Percentiles rank a stretch among this genome's conserved stretches.
phyloP scores from a whole-genome alignment of 176 grass and related monocot species.

The Carex cristatella region DNA sequence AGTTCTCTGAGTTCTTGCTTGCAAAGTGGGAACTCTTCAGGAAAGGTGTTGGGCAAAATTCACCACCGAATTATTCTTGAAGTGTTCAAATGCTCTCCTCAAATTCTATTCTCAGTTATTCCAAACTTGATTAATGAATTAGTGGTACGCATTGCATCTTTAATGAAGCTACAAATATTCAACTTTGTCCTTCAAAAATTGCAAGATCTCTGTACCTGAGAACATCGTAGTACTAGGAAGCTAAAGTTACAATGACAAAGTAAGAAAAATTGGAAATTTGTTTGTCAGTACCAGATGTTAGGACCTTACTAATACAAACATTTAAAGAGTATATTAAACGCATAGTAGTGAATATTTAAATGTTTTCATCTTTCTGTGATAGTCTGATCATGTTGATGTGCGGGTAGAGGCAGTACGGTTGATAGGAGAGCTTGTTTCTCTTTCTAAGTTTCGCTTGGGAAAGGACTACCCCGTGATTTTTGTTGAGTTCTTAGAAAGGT shows the following conservation, averaged over 20 bases:
- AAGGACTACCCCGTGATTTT: conserved; percentile 61
- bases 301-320: neutral
- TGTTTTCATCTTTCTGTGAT: conserved; percentile 4
- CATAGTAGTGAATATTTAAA: neutral
- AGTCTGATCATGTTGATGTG: conserved; percentile 72
- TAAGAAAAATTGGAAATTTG: neutral
- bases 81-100: conserved; percentile 73
- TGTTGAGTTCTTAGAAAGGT: conserved; percentile 78
- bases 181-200: conserved; percentile 25
- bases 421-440: conserved; percentile 71
- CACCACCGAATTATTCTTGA: conserved; percentile 84
- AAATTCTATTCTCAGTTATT: conserved; percentile 69
- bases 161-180: conserved; percentile 20
- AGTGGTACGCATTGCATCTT: conserved; percentile 37
- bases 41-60: conserved; percentile 40
- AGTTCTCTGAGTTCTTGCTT: conserved; percentile 58
- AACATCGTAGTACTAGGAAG: neutral
- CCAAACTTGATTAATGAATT: conserved; percentile 79
- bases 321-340: neutral
- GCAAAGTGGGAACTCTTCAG: conserved; percentile 40
- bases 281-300: neutral
- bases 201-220: conserved; percentile 5
- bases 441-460: conserved; percentile 78
- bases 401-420: conserved; percentile 62
- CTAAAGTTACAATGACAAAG: neutral